phyloP scores from a whole-genome alignment of 345 rosid genomes.

The Eucalyptus tenuipes region DNA sequence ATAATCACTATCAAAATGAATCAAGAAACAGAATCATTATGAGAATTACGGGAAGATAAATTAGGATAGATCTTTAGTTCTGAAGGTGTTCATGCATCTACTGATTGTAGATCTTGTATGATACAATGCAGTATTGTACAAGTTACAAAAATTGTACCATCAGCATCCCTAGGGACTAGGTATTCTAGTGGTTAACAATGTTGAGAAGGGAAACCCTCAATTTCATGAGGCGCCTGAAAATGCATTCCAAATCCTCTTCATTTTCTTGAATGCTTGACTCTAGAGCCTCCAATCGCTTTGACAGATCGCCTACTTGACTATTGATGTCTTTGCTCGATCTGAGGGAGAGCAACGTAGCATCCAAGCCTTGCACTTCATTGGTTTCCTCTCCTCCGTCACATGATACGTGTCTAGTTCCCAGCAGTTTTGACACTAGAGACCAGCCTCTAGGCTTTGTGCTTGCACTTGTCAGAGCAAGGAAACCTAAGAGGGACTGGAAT shows the following conservation, averaged over 20 bases:
- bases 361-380: slow-evolving; percentile 3
- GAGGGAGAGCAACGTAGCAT: neutral
- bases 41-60: neutral
- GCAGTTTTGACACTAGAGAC: neutral
- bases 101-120: neutral
- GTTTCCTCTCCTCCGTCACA: neutral
- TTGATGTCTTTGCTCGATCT: neutral
- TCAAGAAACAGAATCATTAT: neutral
- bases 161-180: neutral
- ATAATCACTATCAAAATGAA: neutral
- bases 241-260: slow-evolving; percentile 1
- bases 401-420: neutral
- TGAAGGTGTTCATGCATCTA: neutral
- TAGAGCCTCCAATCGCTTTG: neutral
- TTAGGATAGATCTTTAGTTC: neutral
- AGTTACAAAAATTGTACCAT: neutral
- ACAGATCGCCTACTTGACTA: neutral
- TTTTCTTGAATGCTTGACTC: slow-evolving; percentile 1
- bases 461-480: neutral
- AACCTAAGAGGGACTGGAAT: neutral
- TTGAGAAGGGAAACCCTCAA: neutral
- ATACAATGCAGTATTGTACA: neutral
- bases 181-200: neutral
- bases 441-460: neutral
- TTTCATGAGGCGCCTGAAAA: slow-evolving; percentile 5